Percentiles rank a stretch among this genome's conserved stretches.
Conservation (phyloP, 805 yeast species). For the Komagataella pseudopastoris region DNA sequence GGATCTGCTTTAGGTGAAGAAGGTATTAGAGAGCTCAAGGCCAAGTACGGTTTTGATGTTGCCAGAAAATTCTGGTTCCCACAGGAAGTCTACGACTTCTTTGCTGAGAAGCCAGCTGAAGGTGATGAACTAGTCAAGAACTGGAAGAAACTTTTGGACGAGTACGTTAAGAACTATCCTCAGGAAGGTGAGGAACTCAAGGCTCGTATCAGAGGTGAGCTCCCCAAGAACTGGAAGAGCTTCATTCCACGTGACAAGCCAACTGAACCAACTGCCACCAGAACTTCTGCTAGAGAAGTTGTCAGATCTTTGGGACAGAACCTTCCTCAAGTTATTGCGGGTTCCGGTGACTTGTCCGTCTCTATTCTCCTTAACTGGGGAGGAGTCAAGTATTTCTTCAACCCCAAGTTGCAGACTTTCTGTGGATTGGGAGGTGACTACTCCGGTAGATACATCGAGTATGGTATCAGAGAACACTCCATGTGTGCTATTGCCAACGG, state of each 20-base stretch:
- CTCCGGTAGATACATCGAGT: slow-evolving; percentile 17
- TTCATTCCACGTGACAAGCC: slow-evolving; percentile 11
- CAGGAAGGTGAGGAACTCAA: slow-evolving; percentile 13
- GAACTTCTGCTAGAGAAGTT: slow-evolving; percentile 16
- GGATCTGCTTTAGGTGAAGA: slow-evolving; percentile 20
- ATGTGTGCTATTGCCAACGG: slow-evolving; percentile 21
- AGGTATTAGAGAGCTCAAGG: slow-evolving; percentile 9
- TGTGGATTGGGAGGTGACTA: slow-evolving; percentile 18
- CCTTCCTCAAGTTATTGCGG: slow-evolving; percentile 18
- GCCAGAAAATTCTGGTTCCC: slow-evolving; percentile 13
- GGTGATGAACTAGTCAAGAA: slow-evolving; percentile 12
- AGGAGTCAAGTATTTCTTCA: slow-evolving; percentile 17
- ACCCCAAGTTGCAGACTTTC: slow-evolving; percentile 10
- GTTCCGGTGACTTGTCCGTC: slow-evolving; percentile 22
- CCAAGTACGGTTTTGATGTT: slow-evolving; percentile 9
- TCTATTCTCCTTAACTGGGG: slow-evolving; percentile 19
- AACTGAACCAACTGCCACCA: slow-evolving; percentile 10
- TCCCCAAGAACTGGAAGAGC: slow-evolving; percentile 14
- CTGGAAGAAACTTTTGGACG: slow-evolving; percentile 13
- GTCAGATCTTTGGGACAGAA: slow-evolving; percentile 13
- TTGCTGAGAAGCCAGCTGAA: slow-evolving; percentile 9
- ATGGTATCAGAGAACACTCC: slow-evolving; percentile 21
- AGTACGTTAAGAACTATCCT: slow-evolving; percentile 13
- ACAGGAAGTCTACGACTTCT: slow-evolving; percentile 15
- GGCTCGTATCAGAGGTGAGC: slow-evolving; percentile 14